Evolutionary conservation across 202 grass and related monocot genomes (phyloP).

Genomic region (Brachypodium distachyon): DNA sequence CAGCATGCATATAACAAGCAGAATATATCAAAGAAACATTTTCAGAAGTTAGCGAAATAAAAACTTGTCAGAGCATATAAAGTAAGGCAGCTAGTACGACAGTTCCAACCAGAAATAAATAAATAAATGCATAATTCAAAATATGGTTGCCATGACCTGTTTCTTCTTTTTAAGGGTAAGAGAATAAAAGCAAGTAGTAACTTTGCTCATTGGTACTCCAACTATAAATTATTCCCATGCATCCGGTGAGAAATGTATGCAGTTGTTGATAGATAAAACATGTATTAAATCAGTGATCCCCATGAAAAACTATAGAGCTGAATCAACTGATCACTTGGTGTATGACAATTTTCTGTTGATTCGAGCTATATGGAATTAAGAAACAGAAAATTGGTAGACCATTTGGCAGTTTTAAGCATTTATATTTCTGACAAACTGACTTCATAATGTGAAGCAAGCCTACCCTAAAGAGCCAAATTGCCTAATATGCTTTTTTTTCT

Average conservation of each 20-base stretch:
- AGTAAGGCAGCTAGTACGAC: background rate
- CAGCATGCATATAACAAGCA: slow-evolving; percentile 5
- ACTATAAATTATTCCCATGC: background rate
- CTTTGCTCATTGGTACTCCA: background rate
- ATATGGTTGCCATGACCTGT: background rate
- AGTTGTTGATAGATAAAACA: background rate
- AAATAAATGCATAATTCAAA: background rate
- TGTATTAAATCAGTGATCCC: background rate
- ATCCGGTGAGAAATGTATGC: background rate
- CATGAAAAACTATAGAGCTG: background rate
- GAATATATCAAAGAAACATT: background rate
- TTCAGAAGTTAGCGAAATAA: background rate
- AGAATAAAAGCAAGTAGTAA: background rate
- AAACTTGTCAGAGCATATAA: background rate
- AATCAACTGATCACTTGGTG: background rate
- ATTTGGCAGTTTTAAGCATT: background rate
- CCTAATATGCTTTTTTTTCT: too few species aligned
- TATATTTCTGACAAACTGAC: background rate
- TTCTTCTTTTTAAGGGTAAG: background rate
- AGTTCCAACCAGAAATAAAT: background rate
- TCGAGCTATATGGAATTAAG: background rate
- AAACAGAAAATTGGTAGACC: too few species aligned
- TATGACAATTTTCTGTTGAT: background rate
- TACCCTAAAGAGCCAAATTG: background rate
- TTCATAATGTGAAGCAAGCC: background rate